Percentiles rank a stretch among this genome's conserved stretches.
phyloP scores from a whole-genome alignment of 2,329 filamentous ascomycete species.

The Stagonosporopsis vannaccii region DNA sequence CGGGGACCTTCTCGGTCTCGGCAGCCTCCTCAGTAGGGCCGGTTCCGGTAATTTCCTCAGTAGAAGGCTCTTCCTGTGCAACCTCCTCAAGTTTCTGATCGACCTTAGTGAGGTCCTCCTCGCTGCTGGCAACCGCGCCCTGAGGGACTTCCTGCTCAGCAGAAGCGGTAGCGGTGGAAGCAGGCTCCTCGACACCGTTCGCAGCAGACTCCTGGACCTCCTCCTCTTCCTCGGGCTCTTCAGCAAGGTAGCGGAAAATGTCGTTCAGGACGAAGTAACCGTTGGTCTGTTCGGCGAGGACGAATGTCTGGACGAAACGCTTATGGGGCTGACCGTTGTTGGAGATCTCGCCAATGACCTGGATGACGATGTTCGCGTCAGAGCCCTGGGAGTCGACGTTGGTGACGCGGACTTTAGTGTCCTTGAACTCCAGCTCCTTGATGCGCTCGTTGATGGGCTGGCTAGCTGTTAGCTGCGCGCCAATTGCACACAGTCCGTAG shows the following conservation, averaged over 20 bases:
- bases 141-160: constrained; percentile 39
- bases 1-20: constrained; percentile 44
- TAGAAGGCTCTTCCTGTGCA: constrained; percentile 44
- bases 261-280: constrained; percentile 99
- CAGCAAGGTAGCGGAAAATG: constrained; percentile 91
- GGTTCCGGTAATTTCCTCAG: constrained; percentile 37
- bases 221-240: constrained; percentile 76
- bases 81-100: constrained; percentile 79
- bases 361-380: constrained; percentile 91
- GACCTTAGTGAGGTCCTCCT: constrained; percentile 61
- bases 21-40: constrained; percentile 49
- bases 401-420: constrained; percentile 97
- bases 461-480: constrained; percentile 4
- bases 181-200: constrained; percentile 52
- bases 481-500: neutral
- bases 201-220: constrained; percentile 40
- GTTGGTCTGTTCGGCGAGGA: constrained; percentile 93
- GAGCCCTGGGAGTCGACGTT: constrained; percentile 98
- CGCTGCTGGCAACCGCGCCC: constrained; percentile 45
- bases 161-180: constrained; percentile 43
- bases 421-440: constrained; percentile 89
- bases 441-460: constrained; percentile 95
- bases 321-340: constrained; percentile 90
- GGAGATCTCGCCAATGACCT: constrained; percentile 97
- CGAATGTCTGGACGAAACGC: constrained; percentile 98